Conservation (phyloP, 2,329 filamentous ascomycete species). For the Triangularia setosa region DNA sequence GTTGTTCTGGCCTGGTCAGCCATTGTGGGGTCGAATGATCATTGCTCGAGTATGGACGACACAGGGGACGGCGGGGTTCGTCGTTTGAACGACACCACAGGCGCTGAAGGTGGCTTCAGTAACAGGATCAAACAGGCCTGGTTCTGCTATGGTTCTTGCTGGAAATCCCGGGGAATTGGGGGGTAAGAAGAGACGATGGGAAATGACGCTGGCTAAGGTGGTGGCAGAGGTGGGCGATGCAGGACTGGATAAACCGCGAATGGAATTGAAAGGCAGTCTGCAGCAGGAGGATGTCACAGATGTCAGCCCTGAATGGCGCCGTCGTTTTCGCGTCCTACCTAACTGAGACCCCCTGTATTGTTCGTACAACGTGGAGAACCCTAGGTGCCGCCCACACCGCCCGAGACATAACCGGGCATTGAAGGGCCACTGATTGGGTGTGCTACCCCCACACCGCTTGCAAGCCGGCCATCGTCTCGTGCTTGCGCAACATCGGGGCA, state of each 20-base stretch:
- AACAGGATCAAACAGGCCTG: neutral
- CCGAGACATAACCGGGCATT: neutral
- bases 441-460: neutral
- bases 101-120: neutral
- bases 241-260: neutral
- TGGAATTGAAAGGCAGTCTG: constrained; percentile 6
- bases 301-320: constrained; percentile 10
- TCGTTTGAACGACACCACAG: neutral
- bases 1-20: constrained; percentile 37
- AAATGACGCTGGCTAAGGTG: neutral
- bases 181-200: neutral
- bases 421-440: neutral
- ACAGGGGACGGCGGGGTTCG: neutral
- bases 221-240: neutral
- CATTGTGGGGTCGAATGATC: constrained; percentile 36
- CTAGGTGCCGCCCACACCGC: neutral
- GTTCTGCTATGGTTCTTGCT: neutral
- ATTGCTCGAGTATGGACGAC: constrained; percentile 24
- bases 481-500: neutral
- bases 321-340: constrained; percentile 1
- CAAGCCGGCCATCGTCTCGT: neutral
- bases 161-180: neutral
- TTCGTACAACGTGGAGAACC: neutral
- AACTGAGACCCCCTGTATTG: constrained; percentile 6
- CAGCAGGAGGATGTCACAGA: constrained; percentile 1